Percentiles rank a stretch among this genome's conserved stretches.
Conservation (phyloP, 75 land plant species). For the Ceratopteris richardii region DNA sequence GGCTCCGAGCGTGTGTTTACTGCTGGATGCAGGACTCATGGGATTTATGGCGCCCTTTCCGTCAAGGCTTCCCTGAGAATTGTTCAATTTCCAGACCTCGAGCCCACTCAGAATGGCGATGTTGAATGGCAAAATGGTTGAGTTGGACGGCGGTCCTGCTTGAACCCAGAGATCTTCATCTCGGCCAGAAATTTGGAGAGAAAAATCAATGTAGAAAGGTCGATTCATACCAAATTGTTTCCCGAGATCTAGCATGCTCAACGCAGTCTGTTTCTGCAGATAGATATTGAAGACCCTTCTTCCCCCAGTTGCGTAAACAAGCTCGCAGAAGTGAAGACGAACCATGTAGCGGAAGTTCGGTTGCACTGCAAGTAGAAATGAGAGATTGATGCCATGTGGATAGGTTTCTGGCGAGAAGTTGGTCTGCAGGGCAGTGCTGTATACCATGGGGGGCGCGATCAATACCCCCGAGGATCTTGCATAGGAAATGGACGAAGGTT, state of each 20-base stretch:
- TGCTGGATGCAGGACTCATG: not conserved
- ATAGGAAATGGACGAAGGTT: conserved; percentile 3
- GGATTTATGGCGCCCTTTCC: not conserved
- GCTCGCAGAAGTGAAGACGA: conserved; percentile 54
- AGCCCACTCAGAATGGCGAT: conserved; percentile 69
- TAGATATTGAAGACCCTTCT: conserved; percentile 22
- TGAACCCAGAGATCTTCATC: conserved; percentile 53
- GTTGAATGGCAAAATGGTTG: conserved; percentile 18
- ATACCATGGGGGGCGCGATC: conserved; percentile 21
- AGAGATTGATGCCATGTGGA: conserved; percentile 17
- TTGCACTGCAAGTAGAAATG: conserved; percentile 39
- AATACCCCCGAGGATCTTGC: not conserved
- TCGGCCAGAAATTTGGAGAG: conserved; percentile 14
- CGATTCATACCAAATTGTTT: conserved; percentile 19
- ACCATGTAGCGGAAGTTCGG: conserved; percentile 31
- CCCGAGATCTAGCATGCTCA: conserved; percentile 7
- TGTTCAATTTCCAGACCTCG: conserved; percentile 74
- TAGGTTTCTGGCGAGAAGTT: not conserved
- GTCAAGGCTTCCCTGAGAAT: conserved; percentile 41
- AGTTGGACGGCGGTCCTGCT: conserved; percentile 55
- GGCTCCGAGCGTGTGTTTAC: conserved; percentile 11
- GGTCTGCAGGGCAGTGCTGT: conserved; percentile 16
- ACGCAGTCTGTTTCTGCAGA: conserved; percentile 28
- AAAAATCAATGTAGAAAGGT: conserved; percentile 48
- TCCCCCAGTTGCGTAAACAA: not conserved